These are phyloP conservation scores for Diaporthe eres DNA, from an alignment of 2,329 filamentous ascomycete genomes.

Conservation along the genomic window DNA sequence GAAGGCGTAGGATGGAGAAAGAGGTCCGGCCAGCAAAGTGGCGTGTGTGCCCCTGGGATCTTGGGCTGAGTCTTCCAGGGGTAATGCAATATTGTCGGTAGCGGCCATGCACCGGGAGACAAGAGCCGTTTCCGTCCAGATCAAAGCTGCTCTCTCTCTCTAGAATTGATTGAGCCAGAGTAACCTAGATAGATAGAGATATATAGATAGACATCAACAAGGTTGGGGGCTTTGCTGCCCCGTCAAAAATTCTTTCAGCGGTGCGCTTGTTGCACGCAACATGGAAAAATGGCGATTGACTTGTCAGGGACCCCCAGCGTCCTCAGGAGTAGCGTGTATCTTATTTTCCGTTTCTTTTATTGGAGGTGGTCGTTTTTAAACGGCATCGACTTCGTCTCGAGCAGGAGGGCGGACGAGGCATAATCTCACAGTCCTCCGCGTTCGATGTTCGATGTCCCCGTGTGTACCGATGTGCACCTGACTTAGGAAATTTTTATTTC, in stretches of 20 bases:
- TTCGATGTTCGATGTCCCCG: neutral
- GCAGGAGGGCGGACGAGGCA: slow-evolving; percentile 7
- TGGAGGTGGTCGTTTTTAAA: neutral
- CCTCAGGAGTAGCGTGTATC: neutral
- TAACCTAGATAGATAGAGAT: neutral
- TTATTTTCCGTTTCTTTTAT: neutral
- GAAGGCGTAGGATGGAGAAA: neutral
- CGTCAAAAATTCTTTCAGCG: neutral
- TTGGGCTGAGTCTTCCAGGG: neutral
- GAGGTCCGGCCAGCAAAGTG: neutral
- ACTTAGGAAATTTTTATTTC: neutral
- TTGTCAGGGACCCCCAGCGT: neutral
- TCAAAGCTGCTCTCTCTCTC: neutral
- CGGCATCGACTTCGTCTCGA: neutral
- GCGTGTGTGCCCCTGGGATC: neutral
- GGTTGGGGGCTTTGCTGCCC: neutral
- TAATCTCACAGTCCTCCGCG: neutral
- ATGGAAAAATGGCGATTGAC: neutral
- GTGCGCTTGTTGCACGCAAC: neutral
- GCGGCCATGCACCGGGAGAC: neutral
- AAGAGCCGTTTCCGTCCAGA: neutral
- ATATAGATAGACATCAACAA: neutral
- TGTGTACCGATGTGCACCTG: neutral
- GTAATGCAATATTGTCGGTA: neutral
- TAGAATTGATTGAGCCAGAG: neutral